Evolutionary conservation across 768 basidiomycete species (phyloP), one percentile per base, ranked within the genome.

Genomic region (Suillus variegatus): DNA sequence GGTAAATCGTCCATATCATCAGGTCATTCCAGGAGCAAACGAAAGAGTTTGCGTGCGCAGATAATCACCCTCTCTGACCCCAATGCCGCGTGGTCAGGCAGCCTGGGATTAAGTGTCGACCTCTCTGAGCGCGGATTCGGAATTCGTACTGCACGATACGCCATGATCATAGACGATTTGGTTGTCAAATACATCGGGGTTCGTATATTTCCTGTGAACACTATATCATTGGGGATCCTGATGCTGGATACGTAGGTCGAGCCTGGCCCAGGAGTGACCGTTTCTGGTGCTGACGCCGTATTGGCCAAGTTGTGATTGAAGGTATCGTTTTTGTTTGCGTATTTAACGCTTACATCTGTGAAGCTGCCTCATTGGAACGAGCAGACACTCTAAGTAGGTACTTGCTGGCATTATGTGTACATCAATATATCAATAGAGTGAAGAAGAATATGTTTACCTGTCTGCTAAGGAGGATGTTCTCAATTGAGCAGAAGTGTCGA

Each of bases 151-250:
- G 75, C 75, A 32, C 85, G 89, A 57, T 91, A 86, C 66, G 89
- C 86, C 36, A 68, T 92, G 64, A 77, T 92, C 70, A 70, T 91
- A 69, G 89, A 94, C 55, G 82, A 92, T 72, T 82, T 92, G 62
- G 84, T 87, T 66, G 85, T 94, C 70, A 85, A 84, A 66, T 88
- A 89, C 70, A 70, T 93, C 62, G 84, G 77, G 72, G 90, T 87
- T 68, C 60, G 83, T 77, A 32, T 49, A 58, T 58, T 43, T 28
- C 6, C 22, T 25, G 10, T 18, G 12, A 43, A 43, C 10, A 13
- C 12, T 13, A 18, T 25, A 10, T 2, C 6, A 25, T 7, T 12
- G 25, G 10, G 0, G 25, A 60, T 60, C 18, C 41, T 60, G 41
- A 43, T 43, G 18, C 16, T 43, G 41, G 58, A 20, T 28, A n/a